Percentiles rank a stretch among this genome's conserved stretches.
These are phyloP conservation scores for Moesziomyces sp. DNA, from an alignment of 1,284 basidiomycete species.

Conservation along the genomic window DNA sequence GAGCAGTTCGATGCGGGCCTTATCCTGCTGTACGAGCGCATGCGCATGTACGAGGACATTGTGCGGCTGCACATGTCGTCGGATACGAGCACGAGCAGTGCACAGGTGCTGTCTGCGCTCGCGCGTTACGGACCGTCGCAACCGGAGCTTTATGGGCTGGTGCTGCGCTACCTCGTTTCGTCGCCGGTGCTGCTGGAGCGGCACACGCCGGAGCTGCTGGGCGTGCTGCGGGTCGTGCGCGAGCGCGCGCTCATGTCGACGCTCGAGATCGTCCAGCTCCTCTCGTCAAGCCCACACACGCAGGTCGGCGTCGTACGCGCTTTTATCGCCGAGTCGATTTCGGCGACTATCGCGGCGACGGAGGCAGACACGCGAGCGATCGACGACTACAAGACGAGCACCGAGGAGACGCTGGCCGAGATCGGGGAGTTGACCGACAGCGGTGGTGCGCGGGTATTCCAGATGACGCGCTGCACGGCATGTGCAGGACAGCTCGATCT, in stretches of 20 bases:
- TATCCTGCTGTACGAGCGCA: conserved; percentile 87
- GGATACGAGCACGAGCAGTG: conserved; percentile 37
- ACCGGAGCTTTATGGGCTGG: conserved; percentile 84
- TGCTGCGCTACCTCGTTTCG: conserved; percentile 88
- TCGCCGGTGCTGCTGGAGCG: conserved; percentile 73
- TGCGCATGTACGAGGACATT: conserved; percentile 96
- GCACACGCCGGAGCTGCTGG: conserved; percentile 77
- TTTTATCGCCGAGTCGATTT: conserved; percentile 84
- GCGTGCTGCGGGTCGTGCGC: conserved; percentile 80
- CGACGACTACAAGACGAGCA: conserved; percentile 85
- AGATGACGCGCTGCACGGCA: conserved; percentile 87
- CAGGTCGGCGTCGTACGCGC: conserved; percentile 89
- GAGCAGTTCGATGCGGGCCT: conserved; percentile 83
- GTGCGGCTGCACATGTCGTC: conserved; percentile 83
- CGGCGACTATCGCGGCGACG: conserved; percentile 79
- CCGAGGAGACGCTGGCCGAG: conserved; percentile 81
- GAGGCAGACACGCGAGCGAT: conserved; percentile 84
- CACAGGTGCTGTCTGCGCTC: conserved; percentile 79
- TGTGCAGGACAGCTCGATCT: conserved; percentile 90
- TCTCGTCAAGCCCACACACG: conserved; percentile 79
- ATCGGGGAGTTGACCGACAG: conserved; percentile 82
- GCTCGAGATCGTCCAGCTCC: conserved; percentile 84
- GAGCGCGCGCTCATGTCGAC: conserved; percentile 84
- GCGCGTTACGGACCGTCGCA: conserved; percentile 78
- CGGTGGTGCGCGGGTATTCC: conserved; percentile 84